Conservation (phyloP, 108 stramenopile genomes). For the Seminavis robusta region DNA sequence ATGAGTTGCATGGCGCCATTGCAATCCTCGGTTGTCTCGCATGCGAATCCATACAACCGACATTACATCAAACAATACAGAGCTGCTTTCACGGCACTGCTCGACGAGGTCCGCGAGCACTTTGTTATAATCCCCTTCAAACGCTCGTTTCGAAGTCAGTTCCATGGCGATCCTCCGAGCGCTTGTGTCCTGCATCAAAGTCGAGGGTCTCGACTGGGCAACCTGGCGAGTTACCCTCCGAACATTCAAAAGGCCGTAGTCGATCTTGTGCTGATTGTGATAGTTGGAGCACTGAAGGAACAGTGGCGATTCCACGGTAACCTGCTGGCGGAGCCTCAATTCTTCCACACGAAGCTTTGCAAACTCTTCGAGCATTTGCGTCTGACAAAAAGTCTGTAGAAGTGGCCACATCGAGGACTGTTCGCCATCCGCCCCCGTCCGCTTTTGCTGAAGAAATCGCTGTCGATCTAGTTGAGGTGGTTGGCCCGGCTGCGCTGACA, state of each 20-base stretch:
- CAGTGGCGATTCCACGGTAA: constrained; percentile 58
- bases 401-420: constrained; percentile 65
- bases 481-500: constrained; percentile 42
- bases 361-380: constrained; percentile 77
- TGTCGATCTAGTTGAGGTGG: constrained; percentile 60
- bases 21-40: constrained; percentile 52
- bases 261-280: constrained; percentile 53
- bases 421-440: constrained; percentile 65
- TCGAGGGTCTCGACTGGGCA: constrained; percentile 52
- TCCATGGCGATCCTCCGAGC: constrained; percentile 62
- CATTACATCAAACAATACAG: constrained; percentile 72
- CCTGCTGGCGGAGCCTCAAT: constrained; percentile 31
- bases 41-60: constrained; percentile 82
- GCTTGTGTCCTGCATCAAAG: constrained; percentile 38
- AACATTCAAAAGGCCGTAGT: constrained; percentile 62
- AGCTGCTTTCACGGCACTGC: constrained; percentile 62
- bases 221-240: constrained; percentile 61
- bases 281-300: constrained; percentile 68
- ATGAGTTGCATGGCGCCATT: constrained; percentile 69
- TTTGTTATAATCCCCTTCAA: constrained; percentile 60
- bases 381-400: constrained; percentile 64
- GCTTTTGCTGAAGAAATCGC: constrained; percentile 69
- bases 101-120: constrained; percentile 64
- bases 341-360: constrained; percentile 75
- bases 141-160: constrained; percentile 69